A percentile compares a stretch with the other conserved stretches of the same genome.
These are phyloP conservation scores for Nicotiana sylvestris DNA, from an alignment of 257 asterid species.

Conservation along the genomic window DNA sequence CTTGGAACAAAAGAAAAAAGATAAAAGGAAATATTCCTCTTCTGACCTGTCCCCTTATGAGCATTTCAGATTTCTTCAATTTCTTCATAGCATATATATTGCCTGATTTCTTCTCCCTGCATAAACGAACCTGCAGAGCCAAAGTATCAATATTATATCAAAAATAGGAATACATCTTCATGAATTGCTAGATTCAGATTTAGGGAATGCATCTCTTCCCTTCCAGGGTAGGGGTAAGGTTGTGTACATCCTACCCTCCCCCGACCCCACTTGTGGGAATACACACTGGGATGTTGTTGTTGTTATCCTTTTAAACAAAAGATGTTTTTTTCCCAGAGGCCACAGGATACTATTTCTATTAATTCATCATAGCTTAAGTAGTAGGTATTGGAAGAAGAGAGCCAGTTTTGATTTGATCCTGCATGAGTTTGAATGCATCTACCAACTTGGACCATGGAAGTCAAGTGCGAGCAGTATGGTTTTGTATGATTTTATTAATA, in stretches of 20 bases:
- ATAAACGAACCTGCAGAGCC: neutral
- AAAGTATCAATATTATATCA: neutral
- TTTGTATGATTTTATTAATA: too few species aligned
- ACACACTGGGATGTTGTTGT: too few species aligned
- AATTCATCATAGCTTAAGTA: neutral
- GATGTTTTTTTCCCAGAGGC: neutral
- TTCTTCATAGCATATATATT: neutral
- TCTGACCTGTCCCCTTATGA: neutral
- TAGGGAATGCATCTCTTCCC: neutral
- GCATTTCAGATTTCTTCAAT: neutral
- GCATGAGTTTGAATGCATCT: neutral
- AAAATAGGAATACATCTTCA: neutral
- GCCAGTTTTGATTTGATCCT: neutral
- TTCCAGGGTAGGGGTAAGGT: too few species aligned
- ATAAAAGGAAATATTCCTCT: neutral
- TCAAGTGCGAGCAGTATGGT: neutral
- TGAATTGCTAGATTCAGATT: neutral
- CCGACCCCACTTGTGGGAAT: too few species aligned
- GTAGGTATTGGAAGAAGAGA: neutral
- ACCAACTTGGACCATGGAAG: neutral
- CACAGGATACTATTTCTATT: neutral
- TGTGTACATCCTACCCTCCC: too few species aligned
- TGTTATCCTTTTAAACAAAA: neutral
- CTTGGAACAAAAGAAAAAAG: neutral
- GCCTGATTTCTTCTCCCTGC: neutral